Base-by-base conservation (phyloP, 495 filamentous ascomycete species). In the Ramalina intermedia region DNA sequence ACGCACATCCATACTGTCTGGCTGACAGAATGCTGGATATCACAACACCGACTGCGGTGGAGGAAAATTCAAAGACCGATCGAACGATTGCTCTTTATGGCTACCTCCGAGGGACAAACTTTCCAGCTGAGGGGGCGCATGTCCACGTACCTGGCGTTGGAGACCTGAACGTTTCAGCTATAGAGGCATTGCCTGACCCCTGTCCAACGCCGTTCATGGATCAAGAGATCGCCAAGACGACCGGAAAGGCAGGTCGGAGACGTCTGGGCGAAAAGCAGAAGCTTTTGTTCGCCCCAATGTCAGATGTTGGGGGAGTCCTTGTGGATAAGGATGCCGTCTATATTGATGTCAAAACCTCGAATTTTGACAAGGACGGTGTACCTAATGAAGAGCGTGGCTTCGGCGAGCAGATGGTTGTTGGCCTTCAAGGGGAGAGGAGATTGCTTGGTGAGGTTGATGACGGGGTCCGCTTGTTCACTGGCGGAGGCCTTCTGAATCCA, bases 21-120 rank as follows among this genome's bases (percentile, higher is more conserved):
- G 87, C 88, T 39, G 91, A 98, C 68, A 84, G 89, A 49, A 90
- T 94, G 63, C 75, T 93, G 49, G 91, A 98, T 60, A 73, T 96
- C 54, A 98, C 91, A 2, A 87, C 94, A 18, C 91, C 91, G 2
- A 90, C 86, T 6, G 73, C 81, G 51, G 79, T 96, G 48, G 91
- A 96, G 62, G 77, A 85, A 54, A 75, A 96, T 58, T 70, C 79
- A 24, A 94, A 87, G 54, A 91, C 86, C 52, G 91, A 96, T 64
- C 78, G 91, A 26, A 87, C 84, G 1, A 72, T 98, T 36, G 87
- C 87, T 2, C 71, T 98, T 0, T 96, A 94, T 49, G 91, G 93
- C 2, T 98, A 96, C 62, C 70, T 96, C 1, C 73, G 91, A 58
- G 91, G 91, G n/a, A 94, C 89, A 5, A 98, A 96, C 60, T 94